A percentile compares a stretch with the other conserved stretches of the same genome.
Conservation (phyloP, 257 asterid genomes). For the Penstemon newberryi region DNA sequence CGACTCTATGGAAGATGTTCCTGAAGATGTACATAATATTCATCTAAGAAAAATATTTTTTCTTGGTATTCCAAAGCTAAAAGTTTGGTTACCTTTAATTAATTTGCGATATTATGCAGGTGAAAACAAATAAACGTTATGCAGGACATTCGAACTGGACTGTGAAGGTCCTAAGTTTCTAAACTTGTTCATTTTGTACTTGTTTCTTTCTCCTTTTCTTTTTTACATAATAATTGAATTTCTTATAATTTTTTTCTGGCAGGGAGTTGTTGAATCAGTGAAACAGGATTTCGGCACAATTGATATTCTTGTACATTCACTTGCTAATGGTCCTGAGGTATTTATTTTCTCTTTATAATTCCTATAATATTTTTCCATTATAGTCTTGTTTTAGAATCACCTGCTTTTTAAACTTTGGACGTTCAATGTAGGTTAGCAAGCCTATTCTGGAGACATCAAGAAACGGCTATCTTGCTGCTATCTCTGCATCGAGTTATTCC, state of each 20-base stretch:
- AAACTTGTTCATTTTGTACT: constrained; percentile 1
- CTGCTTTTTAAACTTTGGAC: constrained; percentile 17
- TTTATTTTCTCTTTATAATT: constrained; percentile 1
- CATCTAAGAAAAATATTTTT: constrained; percentile 12
- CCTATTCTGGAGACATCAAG: constrained; percentile 89
- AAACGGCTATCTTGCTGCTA: constrained; percentile 84
- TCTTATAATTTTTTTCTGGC: constrained; percentile 25
- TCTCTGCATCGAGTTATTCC: constrained; percentile 95
- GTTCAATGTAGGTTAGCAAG: constrained; percentile 59
- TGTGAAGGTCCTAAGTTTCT: constrained; percentile 62
- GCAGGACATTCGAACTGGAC: constrained; percentile 93
- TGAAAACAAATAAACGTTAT: constrained; percentile 85
- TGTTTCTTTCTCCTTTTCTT: constrained; percentile 7
- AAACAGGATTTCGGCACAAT: constrained; percentile 91
- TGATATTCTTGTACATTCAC: constrained; percentile 97
- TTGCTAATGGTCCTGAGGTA: constrained; percentile 99
- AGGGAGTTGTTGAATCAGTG: constrained; percentile 95
- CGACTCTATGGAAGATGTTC: constrained; percentile 91
- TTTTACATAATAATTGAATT: background rate
- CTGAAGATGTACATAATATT: constrained; percentile 66
- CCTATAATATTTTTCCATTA: background rate
- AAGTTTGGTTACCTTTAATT: background rate
- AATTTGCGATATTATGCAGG: constrained; percentile 44
- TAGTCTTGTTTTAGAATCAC: background rate
- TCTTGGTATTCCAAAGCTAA: background rate